These are phyloP conservation scores for Anethum foeniculum DNA, from an alignment of 140 eudicot species.

Conservation along the genomic window DNA sequence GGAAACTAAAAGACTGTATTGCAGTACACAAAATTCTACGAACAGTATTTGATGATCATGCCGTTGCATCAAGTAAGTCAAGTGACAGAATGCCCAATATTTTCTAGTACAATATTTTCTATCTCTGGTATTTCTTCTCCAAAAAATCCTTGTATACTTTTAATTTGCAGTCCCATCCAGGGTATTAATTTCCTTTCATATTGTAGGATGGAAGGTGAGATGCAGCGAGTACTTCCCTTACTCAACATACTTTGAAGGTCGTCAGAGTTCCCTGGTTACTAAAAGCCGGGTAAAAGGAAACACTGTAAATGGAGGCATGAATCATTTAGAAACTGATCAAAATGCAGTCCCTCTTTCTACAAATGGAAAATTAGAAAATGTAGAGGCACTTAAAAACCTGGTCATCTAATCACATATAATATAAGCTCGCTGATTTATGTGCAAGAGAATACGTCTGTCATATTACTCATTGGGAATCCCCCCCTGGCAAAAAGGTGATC, in stretches of 20 bases:
- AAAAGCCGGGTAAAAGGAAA: neutral
- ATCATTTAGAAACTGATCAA: constrained; percentile 7
- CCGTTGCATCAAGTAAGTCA: constrained; percentile 71
- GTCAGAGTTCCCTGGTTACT: constrained; percentile 36
- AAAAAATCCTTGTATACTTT: neutral
- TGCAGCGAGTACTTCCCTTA: constrained; percentile 81
- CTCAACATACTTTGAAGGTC: constrained; percentile 79
- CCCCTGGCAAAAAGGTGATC: neutral
- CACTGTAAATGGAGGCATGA: neutral
- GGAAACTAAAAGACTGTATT: constrained; percentile 76
- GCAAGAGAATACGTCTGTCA: neutral
- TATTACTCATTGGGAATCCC: neutral
- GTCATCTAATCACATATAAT: neutral
- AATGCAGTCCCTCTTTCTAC: neutral
- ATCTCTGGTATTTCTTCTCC: neutral
- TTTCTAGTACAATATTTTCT: neutral
- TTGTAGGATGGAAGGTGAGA: constrained; percentile 74
- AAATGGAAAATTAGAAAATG: constrained; percentile 13
- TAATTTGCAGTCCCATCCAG: neutral
- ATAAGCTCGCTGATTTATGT: neutral
- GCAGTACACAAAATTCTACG: constrained; percentile 67
- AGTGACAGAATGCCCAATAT: neutral
- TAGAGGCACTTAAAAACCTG: constrained; percentile 2
- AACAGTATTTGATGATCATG: constrained; percentile 43
- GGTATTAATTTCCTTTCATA: neutral